phyloP scores from a whole-genome alignment of 1,284 basidiomycete genomes.

The Rhodotorula sp. region DNA sequence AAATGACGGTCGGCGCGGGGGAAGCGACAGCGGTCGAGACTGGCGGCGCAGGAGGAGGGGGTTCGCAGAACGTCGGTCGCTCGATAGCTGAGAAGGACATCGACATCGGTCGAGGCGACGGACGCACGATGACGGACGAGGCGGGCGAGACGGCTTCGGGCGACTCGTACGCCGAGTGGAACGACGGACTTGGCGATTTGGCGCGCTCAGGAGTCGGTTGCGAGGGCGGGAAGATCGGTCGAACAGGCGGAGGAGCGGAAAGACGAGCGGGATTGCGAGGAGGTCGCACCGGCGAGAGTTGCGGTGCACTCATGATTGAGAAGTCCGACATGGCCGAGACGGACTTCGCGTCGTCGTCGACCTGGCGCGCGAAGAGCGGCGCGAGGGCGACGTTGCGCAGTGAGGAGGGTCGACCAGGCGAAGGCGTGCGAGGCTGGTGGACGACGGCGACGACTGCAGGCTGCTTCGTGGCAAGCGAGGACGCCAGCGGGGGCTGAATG shows the following conservation, averaged over 20 bases:
- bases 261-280: slow-evolving; percentile 18
- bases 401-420: background rate
- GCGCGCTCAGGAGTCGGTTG: background rate
- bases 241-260: background rate
- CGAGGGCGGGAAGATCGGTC: background rate
- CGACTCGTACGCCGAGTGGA: background rate
- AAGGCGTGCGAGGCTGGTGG: background rate
- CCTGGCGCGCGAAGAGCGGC: background rate
- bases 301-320: slow-evolving; percentile 26
- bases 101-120: background rate
- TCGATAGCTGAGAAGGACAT: slow-evolving; percentile 4
- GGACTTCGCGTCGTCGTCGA: slow-evolving; percentile 19
- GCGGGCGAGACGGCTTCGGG: background rate
- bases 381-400: background rate
- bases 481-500: slow-evolving; percentile 22
- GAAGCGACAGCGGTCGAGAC: background rate
- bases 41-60: background rate
- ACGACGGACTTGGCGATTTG: background rate
- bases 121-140: background rate
- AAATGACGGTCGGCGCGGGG: background rate
- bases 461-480: slow-evolving; percentile 6
- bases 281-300: slow-evolving; percentile 24
- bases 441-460: background rate
- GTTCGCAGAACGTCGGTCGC: slow-evolving; percentile 5
- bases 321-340: slow-evolving; percentile 10